A percentile compares a stretch with the other conserved stretches of the same genome.
Evolutionary conservation across 2,329 filamentous ascomycete species (phyloP).

Genomic region (Parastagonospora nodorum): DNA sequence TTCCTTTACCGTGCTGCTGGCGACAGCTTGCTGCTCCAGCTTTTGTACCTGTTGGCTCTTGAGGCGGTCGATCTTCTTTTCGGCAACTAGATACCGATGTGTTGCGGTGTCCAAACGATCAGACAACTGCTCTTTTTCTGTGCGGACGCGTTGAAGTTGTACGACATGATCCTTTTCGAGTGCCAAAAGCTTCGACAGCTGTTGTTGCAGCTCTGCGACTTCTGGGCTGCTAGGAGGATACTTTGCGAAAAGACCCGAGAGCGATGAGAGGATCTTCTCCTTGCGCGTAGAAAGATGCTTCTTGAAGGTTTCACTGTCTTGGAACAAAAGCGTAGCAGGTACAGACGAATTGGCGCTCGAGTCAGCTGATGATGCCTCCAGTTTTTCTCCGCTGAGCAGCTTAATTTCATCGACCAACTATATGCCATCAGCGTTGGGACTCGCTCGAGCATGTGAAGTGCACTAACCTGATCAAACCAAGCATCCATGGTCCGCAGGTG

Average conservation of each 20-base stretch:
- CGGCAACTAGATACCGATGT: conserved; percentile 89
- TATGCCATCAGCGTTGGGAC: conserved; percentile 29
- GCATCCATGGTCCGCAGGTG: conserved; percentile 88
- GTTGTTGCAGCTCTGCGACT: conserved; percentile 72
- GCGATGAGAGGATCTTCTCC: conserved; percentile 74
- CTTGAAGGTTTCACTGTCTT: conserved; percentile 68
- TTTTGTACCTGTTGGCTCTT: conserved; percentile 91
- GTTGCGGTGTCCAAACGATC: conserved; percentile 88
- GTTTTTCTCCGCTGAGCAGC: conserved; percentile 47
- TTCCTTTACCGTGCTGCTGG: conserved; percentile 32
- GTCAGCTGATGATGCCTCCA: conserved; percentile 26
- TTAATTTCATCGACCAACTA: conserved; percentile 57
- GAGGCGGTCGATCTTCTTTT: conserved; percentile 88
- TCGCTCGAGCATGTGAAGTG: conserved; percentile 8
- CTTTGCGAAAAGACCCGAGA: conserved; percentile 68
- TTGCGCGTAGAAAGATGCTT: conserved; percentile 78
- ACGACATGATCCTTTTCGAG: conserved; percentile 80
- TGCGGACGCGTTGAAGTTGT: conserved; percentile 74
- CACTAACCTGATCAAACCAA: conserved; percentile 89
- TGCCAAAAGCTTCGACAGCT: conserved; percentile 75
- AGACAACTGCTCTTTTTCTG: conserved; percentile 83
- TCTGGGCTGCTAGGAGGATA: conserved; percentile 65
- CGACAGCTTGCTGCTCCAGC: conserved; percentile 79
- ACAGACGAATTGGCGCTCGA: conserved; percentile 46
- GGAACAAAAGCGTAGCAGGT: conserved; percentile 60